Percentiles rank a stretch among this genome's conserved stretches.
Conservation (phyloP, 1,139 yeast genomes). For the Yueomyces sp. region DNA sequence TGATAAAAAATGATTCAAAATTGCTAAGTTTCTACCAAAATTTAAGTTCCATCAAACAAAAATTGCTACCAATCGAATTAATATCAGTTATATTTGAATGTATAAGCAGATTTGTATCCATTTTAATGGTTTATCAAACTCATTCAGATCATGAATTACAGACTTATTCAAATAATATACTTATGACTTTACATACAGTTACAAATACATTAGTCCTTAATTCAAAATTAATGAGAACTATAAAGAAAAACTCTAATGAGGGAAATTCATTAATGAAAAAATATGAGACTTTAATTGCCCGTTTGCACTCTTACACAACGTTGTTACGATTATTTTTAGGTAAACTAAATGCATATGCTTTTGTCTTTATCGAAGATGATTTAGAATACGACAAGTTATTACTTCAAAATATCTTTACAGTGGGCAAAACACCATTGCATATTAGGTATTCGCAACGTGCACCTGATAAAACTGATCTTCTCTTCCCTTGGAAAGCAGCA, state of each 20-base stretch:
- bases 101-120: conserved; percentile 18
- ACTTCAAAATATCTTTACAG: conserved; percentile 4
- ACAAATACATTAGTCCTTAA: conserved; percentile 17
- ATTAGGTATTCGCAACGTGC: not conserved
- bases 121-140: conserved; percentile 9
- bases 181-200: conserved; percentile 18
- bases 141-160: conserved; percentile 10
- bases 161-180: conserved; percentile 16
- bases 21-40: not conserved
- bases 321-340: conserved; percentile 19
- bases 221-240: conserved; percentile 9
- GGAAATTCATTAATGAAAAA: not conserved
- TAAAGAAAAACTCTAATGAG: conserved; percentile 1
- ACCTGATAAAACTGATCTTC: not conserved
- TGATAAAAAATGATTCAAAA: conserved; percentile 10
- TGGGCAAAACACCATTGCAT: conserved; percentile 1
- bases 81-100: conserved; percentile 19
- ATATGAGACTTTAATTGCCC: conserved; percentile 1
- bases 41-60: conserved; percentile 1
- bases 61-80: conserved; percentile 3
- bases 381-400: conserved; percentile 7
- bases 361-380: conserved; percentile 18
- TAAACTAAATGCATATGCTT: conserved; percentile 21
- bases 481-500: conserved; percentile 1
- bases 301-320: conserved; percentile 13